A percentile compares a stretch with the other conserved stretches of the same genome.
phyloP scores from a whole-genome alignment of 2,329 filamentous ascomycete species.

The Tolypocladium amazonense region DNA sequence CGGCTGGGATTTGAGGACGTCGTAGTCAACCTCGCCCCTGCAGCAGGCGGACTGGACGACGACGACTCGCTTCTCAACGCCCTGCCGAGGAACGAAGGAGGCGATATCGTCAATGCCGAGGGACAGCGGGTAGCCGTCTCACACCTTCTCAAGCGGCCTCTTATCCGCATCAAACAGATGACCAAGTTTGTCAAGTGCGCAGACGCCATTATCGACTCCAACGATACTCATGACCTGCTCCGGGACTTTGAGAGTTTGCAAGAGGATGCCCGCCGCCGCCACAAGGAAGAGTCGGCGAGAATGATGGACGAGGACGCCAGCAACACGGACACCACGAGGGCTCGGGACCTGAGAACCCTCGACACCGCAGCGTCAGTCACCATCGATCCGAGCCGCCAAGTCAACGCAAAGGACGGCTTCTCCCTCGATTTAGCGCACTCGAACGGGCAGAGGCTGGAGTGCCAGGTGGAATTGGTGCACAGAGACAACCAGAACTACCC shows the following conservation, averaged over 20 bases:
- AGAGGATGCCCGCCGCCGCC: conserved; percentile 58
- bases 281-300: conserved; percentile 59
- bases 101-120: conserved; percentile 58
- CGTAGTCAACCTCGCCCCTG: conserved; percentile 81
- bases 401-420: conserved; percentile 84
- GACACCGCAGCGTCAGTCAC: conserved; percentile 57
- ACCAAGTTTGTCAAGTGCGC: conserved; percentile 69
- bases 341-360: conserved; percentile 69
- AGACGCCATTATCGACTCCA: conserved; percentile 41
- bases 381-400: conserved; percentile 70
- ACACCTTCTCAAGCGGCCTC: conserved; percentile 78
- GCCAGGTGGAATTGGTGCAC: conserved; percentile 76
- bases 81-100: conserved; percentile 50
- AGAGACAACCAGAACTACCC: conserved; percentile 66
- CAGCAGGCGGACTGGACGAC: conserved; percentile 40
- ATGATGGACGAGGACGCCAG: conserved; percentile 74
- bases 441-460: conserved; percentile 80
- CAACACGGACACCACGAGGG: conserved; percentile 69
- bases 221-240: conserved; percentile 28
- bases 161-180: conserved; percentile 81
- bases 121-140: conserved; percentile 92
- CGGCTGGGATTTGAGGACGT: conserved; percentile 89
- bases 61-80: conserved; percentile 49
- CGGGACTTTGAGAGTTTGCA: conserved; percentile 60
- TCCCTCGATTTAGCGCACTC: conserved; percentile 78